Percentiles rank a stretch among this genome's conserved stretches.
phyloP scores from a whole-genome alignment of 2,329 filamentous ascomycete genomes.

The Seiridium cupressi region DNA sequence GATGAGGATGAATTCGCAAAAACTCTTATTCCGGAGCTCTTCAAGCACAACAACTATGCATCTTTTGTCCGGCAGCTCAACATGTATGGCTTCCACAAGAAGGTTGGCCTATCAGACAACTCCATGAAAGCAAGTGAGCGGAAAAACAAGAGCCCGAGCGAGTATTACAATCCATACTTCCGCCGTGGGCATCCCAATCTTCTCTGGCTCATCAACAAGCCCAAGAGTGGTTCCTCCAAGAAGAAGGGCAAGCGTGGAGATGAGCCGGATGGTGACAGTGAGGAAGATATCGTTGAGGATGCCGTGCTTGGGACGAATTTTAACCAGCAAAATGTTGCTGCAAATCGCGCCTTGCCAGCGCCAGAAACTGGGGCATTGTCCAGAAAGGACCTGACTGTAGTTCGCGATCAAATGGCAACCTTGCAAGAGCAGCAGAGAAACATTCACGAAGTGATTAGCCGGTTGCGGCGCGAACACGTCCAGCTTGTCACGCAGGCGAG shows the following conservation, averaged over 20 bases:
- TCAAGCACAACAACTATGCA: slow-evolving; percentile 98
- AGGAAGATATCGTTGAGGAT: slow-evolving; percentile 56
- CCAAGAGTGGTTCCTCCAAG: slow-evolving; percentile 67
- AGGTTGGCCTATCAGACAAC: slow-evolving; percentile 89
- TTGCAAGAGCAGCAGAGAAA: slow-evolving; percentile 83
- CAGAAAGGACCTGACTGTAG: slow-evolving; percentile 72
- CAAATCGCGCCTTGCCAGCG: slow-evolving; percentile 37
- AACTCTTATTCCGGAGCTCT: slow-evolving; percentile 93
- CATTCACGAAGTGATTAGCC: slow-evolving; percentile 79
- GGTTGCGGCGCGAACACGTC: slow-evolving; percentile 81
- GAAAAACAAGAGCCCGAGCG: slow-evolving; percentile 96
- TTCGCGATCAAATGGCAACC: slow-evolving; percentile 77
- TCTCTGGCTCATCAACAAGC: slow-evolving; percentile 94
- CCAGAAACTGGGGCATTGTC: slow-evolving; percentile 48
- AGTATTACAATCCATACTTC: slow-evolving; percentile 97
- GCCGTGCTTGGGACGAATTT: slow-evolving; percentile 39
- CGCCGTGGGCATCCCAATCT: slow-evolving; percentile 89
- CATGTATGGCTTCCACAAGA: slow-evolving; percentile 98
- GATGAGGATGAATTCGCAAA: slow-evolving; percentile 99
- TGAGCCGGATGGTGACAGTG: slow-evolving; percentile 67
- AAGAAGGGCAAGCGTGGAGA: slow-evolving; percentile 59
- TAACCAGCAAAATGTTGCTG: slow-evolving; percentile 14
- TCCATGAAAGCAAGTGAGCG: slow-evolving; percentile 96
- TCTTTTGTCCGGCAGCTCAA: slow-evolving; percentile 95
- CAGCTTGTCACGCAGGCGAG: slow-evolving; percentile 85